Conservation (phyloP, 1,284 basidiomycete species). For the Malassezia restricta region DNA sequence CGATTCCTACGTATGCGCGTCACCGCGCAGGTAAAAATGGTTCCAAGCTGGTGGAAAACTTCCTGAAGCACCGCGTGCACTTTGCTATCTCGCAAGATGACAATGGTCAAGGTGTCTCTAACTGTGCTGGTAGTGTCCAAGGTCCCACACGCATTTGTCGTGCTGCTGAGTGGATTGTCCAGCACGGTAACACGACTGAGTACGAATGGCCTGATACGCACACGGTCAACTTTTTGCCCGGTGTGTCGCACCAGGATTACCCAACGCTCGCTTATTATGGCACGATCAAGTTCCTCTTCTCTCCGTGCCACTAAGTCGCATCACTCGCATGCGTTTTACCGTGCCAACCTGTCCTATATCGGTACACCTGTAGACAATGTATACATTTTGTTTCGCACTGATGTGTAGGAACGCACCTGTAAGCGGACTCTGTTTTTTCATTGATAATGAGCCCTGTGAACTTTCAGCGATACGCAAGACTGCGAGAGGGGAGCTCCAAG, state of each 20-base stretch:
- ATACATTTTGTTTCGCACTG: too few species aligned
- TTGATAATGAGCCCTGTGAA: too few species aligned
- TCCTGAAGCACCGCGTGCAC: constrained; percentile 23
- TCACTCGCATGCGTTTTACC: too few species aligned
- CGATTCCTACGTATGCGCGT: constrained; percentile 16
- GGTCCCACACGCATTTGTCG: constrained; percentile 37
- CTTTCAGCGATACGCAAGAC: too few species aligned
- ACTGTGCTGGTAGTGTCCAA: constrained; percentile 27
- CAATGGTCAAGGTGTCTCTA: constrained; percentile 26
- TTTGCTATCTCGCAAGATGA: constrained; percentile 31
- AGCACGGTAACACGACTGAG: constrained; percentile 8
- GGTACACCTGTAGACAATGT: too few species aligned
- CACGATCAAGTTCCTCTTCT: constrained; percentile 5
- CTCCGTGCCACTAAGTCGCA: background rate
- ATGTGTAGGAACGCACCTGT: too few species aligned
- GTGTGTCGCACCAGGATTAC: constrained; percentile 38
- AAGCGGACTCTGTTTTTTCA: too few species aligned
- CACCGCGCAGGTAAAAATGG: constrained; percentile 21
- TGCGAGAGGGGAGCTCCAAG: too few species aligned
- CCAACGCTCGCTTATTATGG: constrained; percentile 3
- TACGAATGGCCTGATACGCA: constrained; percentile 24
- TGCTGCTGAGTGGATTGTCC: constrained; percentile 26
- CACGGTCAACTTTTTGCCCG: constrained; percentile 29
- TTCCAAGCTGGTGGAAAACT: constrained; percentile 18
- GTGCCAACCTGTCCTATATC: too few species aligned